These are phyloP conservation scores for Articulospora tetracladia DNA, from an alignment of 495 filamentous ascomycete genomes.

Conservation along the genomic window DNA sequence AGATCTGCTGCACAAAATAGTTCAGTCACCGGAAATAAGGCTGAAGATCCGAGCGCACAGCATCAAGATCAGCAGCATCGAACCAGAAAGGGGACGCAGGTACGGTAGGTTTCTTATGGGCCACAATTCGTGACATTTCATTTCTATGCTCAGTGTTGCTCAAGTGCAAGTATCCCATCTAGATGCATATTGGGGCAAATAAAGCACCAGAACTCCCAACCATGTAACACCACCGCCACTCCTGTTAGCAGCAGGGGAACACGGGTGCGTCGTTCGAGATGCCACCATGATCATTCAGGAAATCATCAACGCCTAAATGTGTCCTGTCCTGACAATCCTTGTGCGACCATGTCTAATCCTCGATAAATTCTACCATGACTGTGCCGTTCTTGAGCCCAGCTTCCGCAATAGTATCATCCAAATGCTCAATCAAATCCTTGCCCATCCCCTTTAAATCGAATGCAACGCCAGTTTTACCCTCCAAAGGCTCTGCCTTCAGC, in stretches of 20 bases:
- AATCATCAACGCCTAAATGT: neutral
- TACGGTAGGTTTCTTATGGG: neutral
- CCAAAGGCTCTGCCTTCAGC: conserved; percentile 79
- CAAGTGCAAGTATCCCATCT: neutral
- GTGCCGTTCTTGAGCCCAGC: conserved; percentile 87
- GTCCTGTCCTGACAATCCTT: neutral
- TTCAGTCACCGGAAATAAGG: neutral
- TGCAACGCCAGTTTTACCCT: conserved; percentile 68
- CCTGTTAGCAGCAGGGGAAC: neutral
- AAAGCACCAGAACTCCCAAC: neutral
- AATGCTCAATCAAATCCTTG: conserved; percentile 70
- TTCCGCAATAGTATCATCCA: conserved; percentile 71
- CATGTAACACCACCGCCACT: neutral
- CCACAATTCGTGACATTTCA: neutral
- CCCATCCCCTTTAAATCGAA: conserved; percentile 86
- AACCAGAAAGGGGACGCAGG: neutral
- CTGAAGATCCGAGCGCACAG: neutral
- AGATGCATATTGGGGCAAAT: neutral
- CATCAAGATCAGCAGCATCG: neutral
- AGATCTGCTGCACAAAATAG: conserved; percentile 8
- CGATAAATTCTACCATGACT: conserved; percentile 86
- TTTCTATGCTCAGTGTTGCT: neutral
- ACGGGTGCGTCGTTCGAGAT: neutral
- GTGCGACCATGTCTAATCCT: conserved; percentile 41
- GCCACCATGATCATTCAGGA: neutral